Base-by-base conservation (phyloP, 345 rosid genomes). In the Crucihimalaya himalaica region DNA sequence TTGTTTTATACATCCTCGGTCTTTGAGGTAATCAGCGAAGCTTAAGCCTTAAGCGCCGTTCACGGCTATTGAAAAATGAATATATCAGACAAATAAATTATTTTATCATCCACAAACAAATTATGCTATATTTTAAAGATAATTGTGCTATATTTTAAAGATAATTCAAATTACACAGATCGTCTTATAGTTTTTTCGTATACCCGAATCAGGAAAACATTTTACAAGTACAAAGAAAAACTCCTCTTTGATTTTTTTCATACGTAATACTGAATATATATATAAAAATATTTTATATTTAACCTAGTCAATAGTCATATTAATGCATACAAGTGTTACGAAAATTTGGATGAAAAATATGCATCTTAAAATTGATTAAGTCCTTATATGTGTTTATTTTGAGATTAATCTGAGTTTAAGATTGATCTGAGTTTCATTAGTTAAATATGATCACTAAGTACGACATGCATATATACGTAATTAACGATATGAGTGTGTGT, bases 31-130 rank as follows among this genome's bases (percentile, higher is more conserved):
- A 59, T 77, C 77, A 77, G 77, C 81, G 76, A 77, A 32, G 57
- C 73, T 77, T 71, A 70, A 71, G 81, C 76, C 81, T 71, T 66
- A 40, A 29, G 63, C 81, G 81, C 77, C 81, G 81, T 77, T 77
- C 68, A 5, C 77, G 81, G 76, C 72, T 71, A 40, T 40, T 71
- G 37, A 71, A 71, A 63, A 63, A 18, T 54, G 5, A 77, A 27
- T 40, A 64, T 65, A 56, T 50, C 72, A 58, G 72, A 71, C 72
- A 56, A 55, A 51, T 21, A n/a, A 13, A 1, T 65, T 57, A 5
- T 57, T 65, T 47, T 40, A 25, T 57, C 5, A 63, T 53, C 71
- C 66, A 77, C 50, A 63, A 54, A 70, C 63, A 55, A 40, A 37
- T 32, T 35, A 34, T 28, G 31, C 56, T 61, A 39, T 53, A 4